phyloP scores from a whole-genome alignment of 2,329 filamentous ascomycete genomes.

The Diaporthe citri region DNA sequence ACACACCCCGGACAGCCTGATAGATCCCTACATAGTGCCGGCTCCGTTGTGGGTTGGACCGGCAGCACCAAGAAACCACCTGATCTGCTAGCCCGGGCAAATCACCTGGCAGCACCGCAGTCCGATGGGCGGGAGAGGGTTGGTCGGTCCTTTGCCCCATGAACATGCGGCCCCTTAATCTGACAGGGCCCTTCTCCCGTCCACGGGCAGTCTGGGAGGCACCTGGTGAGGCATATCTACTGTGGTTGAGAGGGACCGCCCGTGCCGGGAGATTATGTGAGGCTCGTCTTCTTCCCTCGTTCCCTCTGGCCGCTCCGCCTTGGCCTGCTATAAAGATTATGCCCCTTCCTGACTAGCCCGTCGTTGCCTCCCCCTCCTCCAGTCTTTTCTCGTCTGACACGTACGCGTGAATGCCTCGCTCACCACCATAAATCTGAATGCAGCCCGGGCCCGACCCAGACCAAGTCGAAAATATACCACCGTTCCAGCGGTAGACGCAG shows the following conservation, averaged over 20 bases:
- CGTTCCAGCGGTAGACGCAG: constrained; percentile 1
- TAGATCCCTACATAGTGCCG: constrained; percentile 23
- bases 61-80: constrained; percentile 33
- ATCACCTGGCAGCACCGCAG: constrained; percentile 28
- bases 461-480: constrained; percentile 11
- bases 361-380: not conserved
- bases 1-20: constrained; percentile 15
- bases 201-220: constrained; percentile 10
- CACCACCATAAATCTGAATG: constrained; percentile 8
- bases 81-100: constrained; percentile 35
- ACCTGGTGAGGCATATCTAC: constrained; percentile 23
- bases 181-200: constrained; percentile 18
- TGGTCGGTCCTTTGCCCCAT: constrained; percentile 21
- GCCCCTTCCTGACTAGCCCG: constrained; percentile 11
- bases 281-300: constrained; percentile 21
- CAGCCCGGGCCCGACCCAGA: not conserved
- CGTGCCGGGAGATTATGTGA: constrained; percentile 31
- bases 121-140: not conserved
- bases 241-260: constrained; percentile 21
- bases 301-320: constrained; percentile 1
- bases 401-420: constrained; percentile 5
- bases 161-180: constrained; percentile 23
- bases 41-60: constrained; percentile 33
- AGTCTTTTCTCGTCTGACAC: constrained; percentile 18
- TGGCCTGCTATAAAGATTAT: constrained; percentile 37